Conservation (phyloP, 768 basidiomycete genomes). For the Sporobolomyces phaffii region DNA sequence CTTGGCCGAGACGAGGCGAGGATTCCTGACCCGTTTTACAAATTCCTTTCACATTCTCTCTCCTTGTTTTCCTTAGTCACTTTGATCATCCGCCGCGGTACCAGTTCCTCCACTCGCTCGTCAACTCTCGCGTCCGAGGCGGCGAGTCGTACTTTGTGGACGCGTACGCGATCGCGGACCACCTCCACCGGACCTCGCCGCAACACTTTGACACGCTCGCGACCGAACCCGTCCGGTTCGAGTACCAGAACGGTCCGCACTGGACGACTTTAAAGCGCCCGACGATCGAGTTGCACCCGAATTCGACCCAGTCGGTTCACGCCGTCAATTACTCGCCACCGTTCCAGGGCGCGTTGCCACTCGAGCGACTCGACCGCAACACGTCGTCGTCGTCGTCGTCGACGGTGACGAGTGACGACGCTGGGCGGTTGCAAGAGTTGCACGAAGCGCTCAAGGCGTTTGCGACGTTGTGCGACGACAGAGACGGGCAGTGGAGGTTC, state of each 20-base stretch:
- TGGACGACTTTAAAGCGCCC: conserved; percentile 67
- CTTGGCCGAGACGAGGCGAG: too few species aligned
- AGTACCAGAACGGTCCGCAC: conserved; percentile 85
- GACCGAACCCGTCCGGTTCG: conserved; percentile 67
- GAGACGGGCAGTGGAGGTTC: conserved; percentile 52
- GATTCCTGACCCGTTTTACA: background rate
- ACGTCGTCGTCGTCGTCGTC: conserved; percentile 31
- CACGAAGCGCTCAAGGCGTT: conserved; percentile 58
- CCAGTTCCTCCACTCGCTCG: conserved; percentile 84
- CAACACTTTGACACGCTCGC: conserved; percentile 58
- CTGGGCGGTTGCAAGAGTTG: conserved; percentile 15
- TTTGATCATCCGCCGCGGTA: conserved; percentile 85
- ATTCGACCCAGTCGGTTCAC: conserved; percentile 47
- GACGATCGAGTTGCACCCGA: conserved; percentile 59
- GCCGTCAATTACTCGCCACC: conserved; percentile 90
- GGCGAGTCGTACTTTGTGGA: conserved; percentile 85
- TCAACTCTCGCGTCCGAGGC: conserved; percentile 60
- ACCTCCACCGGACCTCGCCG: conserved; percentile 53
- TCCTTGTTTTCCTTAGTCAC: conserved; percentile 55
- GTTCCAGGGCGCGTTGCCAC: conserved; percentile 75
- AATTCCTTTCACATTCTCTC: conserved; percentile 1
- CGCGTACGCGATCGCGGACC: conserved; percentile 59
- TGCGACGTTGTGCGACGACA: conserved; percentile 53
- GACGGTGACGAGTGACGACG: conserved; percentile 18
- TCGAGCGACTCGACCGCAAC: conserved; percentile 51